Percentiles rank a stretch among this genome's conserved stretches.
Evolutionary conservation across 768 basidiomycete species (phyloP).

Genomic region (Hericium erinaceus): DNA sequence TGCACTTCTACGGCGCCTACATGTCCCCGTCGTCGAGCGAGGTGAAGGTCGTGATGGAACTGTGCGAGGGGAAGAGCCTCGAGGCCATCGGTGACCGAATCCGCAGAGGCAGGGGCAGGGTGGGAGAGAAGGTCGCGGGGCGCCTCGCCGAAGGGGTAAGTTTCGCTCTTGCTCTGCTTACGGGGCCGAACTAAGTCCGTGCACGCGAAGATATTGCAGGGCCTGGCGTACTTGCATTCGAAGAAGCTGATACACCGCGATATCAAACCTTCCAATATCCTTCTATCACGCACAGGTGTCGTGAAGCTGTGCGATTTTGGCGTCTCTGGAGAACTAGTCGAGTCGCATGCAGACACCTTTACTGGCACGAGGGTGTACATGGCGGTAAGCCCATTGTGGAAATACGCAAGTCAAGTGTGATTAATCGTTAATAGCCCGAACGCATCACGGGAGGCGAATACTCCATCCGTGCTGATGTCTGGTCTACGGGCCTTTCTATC

Average conservation of each 20-base stretch:
- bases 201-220: conserved; percentile 50
- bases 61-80: conserved; percentile 69
- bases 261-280: conserved; percentile 83
- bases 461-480: conserved; percentile 89
- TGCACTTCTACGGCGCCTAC: conserved; percentile 81
- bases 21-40: conserved; percentile 73
- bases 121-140: conserved; percentile 75
- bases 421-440: conserved; percentile 52
- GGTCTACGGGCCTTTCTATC: conserved; percentile 88
- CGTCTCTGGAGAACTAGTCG: conserved; percentile 85
- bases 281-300: conserved; percentile 75
- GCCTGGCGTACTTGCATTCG: conserved; percentile 79
- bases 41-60: conserved; percentile 88
- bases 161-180: conserved; percentile 8
- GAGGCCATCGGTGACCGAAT: conserved; percentile 76
- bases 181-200: neutral
- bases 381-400: conserved; percentile 55
- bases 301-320: conserved; percentile 90
- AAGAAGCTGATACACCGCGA: conserved; percentile 86
- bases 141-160: conserved; percentile 80
- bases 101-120: conserved; percentile 57
- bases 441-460: conserved; percentile 82
- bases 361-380: conserved; percentile 93
- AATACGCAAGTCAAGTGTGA: neutral
- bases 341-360: conserved; percentile 80